These are phyloP conservation scores for Rhexocercosporidium sp. DNA, from an alignment of 2,329 filamentous ascomycete genomes.

Conservation along the genomic window DNA sequence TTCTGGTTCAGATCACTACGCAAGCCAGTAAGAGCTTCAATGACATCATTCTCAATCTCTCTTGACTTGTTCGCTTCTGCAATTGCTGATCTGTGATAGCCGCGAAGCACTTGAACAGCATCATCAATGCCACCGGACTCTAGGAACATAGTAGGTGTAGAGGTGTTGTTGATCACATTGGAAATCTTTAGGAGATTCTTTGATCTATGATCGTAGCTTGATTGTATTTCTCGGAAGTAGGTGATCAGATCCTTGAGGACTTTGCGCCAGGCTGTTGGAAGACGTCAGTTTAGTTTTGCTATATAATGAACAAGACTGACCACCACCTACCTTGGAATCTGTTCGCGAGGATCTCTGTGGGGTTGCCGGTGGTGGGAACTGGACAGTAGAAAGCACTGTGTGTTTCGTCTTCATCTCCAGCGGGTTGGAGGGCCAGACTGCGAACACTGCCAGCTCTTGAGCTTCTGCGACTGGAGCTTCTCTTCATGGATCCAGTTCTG, in stretches of 20 bases:
- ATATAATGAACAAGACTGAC: neutral
- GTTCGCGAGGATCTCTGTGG: slow-evolving; percentile 84
- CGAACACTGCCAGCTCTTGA: slow-evolving; percentile 85
- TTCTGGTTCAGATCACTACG: slow-evolving; percentile 91
- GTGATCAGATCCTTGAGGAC: slow-evolving; percentile 91
- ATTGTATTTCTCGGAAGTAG: slow-evolving; percentile 92
- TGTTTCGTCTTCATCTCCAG: slow-evolving; percentile 68
- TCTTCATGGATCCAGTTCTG: slow-evolving; percentile 74
- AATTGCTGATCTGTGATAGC: slow-evolving; percentile 82
- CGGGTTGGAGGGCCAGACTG: slow-evolving; percentile 76
- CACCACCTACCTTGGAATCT: slow-evolving; percentile 79
- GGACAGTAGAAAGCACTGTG: slow-evolving; percentile 90
- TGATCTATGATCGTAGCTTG: slow-evolving; percentile 82
- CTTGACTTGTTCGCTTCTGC: slow-evolving; percentile 84
- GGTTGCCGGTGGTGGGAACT: slow-evolving; percentile 83
- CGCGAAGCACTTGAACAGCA: slow-evolving; percentile 78
- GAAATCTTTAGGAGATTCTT: slow-evolving; percentile 84
- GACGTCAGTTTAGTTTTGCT: slow-evolving; percentile 15
- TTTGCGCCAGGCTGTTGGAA: slow-evolving; percentile 81
- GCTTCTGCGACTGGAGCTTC: slow-evolving; percentile 80
- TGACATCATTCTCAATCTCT: slow-evolving; percentile 91
- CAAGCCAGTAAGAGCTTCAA: slow-evolving; percentile 82
- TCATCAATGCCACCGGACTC: slow-evolving; percentile 85
- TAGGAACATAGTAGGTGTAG: slow-evolving; percentile 77
- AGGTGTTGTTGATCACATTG: slow-evolving; percentile 81